phyloP scores from a whole-genome alignment of 495 filamentous ascomycete genomes.

The Sordaria brevicollis region DNA sequence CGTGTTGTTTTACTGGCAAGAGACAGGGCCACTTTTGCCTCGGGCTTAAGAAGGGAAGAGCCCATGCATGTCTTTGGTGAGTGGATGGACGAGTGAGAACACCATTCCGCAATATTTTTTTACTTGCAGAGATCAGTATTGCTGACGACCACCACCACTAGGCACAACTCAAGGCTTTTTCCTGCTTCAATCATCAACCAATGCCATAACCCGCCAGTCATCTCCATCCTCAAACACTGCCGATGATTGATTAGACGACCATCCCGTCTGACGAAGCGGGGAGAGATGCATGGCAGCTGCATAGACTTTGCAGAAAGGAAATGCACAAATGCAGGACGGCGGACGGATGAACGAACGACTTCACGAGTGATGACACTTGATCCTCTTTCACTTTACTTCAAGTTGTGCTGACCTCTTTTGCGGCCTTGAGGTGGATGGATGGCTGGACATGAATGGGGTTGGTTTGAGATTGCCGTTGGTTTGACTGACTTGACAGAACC shows the following conservation, averaged over 20 bases:
- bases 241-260: not conserved
- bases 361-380: not conserved
- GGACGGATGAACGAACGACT: not conserved
- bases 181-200: not conserved
- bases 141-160: not conserved
- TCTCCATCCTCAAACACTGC: not conserved
- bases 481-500: not conserved
- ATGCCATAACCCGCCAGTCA: not conserved
- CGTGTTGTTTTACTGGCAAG: not conserved
- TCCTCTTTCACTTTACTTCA: not conserved
- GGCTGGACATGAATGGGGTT: no score
- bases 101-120: not conserved
- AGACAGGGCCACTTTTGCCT: not conserved
- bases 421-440: not conserved
- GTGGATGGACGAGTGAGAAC: not conserved
- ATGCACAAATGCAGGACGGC: not conserved
- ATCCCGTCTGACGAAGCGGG: not conserved
- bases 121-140: not conserved
- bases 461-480: no score
- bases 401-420: not conserved
- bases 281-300: not conserved
- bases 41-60: not conserved
- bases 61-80: not conserved
- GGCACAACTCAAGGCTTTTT: not conserved
- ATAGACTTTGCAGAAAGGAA: not conserved